Percentiles rank a stretch among this genome's conserved stretches.
Conservation (phyloP, 2,329 filamentous ascomycete genomes). For the Ploettnerulaceae sp. region DNA sequence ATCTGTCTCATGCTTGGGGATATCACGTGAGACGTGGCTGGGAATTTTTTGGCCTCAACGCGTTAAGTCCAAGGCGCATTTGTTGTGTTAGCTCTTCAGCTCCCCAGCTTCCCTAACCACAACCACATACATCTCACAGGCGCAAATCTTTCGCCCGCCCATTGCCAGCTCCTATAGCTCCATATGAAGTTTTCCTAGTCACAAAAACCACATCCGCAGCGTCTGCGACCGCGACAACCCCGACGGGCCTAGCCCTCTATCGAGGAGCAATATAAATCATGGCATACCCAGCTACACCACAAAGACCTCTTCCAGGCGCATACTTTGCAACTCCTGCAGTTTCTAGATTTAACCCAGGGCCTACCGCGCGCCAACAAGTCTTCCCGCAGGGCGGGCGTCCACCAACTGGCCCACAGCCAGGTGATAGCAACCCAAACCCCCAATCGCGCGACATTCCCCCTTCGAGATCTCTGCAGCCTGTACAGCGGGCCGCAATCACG, state of each 20-base stretch:
- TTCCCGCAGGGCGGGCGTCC: slow-evolving; percentile 35
- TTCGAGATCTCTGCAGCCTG: slow-evolving; percentile 53
- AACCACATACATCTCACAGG: background rate
- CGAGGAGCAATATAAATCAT: slow-evolving; percentile 8
- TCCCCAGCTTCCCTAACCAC: slow-evolving; percentile 8
- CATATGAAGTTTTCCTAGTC: slow-evolving; percentile 14
- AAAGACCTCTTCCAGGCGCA: slow-evolving; percentile 69
- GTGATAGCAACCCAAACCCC: slow-evolving; percentile 20
- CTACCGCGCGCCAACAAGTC: slow-evolving; percentile 46
- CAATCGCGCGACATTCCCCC: slow-evolving; percentile 16
- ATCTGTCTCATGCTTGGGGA: too few relatives aligned
- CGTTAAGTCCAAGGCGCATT: background rate
- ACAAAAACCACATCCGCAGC: slow-evolving; percentile 3
- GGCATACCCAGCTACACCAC: slow-evolving; percentile 47
- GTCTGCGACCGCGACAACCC: slow-evolving; percentile 11
- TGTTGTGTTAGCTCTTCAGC: background rate
- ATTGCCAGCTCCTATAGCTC: slow-evolving; percentile 3
- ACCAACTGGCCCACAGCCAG: slow-evolving; percentile 11
- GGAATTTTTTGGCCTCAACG: background rate
- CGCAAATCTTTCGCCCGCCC: background rate
- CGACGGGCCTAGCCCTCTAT: background rate
- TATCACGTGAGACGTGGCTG: background rate
- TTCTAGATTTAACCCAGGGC: slow-evolving; percentile 42
- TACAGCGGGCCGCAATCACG: slow-evolving; percentile 75
- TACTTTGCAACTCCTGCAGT: slow-evolving; percentile 70